Evolutionary conservation across 495 filamentous ascomycete species (phyloP).

Genomic region (Penicillium bialowiezense): DNA sequence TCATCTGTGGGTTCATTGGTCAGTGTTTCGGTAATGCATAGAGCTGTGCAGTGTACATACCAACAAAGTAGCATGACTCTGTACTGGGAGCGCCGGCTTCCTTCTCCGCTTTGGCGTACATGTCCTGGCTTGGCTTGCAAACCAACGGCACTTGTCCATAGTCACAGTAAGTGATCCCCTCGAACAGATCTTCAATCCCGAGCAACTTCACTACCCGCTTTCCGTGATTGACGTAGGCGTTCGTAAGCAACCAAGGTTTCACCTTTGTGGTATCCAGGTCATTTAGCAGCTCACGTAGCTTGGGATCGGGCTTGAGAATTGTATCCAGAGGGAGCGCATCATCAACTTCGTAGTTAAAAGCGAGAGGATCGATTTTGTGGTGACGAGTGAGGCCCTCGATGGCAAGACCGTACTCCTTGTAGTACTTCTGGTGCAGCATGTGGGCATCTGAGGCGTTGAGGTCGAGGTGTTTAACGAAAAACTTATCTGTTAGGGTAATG

Average conservation of each 20-base stretch:
- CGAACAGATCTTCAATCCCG: constrained; percentile 82
- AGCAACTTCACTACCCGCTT: constrained; percentile 77
- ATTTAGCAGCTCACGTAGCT: constrained; percentile 70
- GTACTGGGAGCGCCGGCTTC: constrained; percentile 57
- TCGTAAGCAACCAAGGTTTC: constrained; percentile 90
- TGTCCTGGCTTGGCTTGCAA: constrained; percentile 80
- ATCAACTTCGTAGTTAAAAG: constrained; percentile 92
- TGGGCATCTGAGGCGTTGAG: constrained; percentile 71
- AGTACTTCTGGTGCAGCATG: constrained; percentile 84
- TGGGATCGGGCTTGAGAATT: constrained; percentile 72
- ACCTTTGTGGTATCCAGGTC: constrained; percentile 79
- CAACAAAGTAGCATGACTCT: constrained; percentile 80
- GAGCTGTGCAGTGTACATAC: constrained; percentile 53
- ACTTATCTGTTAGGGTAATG: constrained; percentile 52
- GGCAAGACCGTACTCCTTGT: constrained; percentile 92
- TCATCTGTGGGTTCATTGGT: constrained; percentile 59
- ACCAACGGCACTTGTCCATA: constrained; percentile 65
- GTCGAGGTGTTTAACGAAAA: constrained; percentile 76
- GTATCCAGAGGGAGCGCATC: constrained; percentile 87
- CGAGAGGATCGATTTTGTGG: constrained; percentile 92
- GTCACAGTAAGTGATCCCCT: constrained; percentile 91
- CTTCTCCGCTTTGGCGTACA: constrained; percentile 76
- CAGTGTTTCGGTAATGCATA: too few relatives aligned
- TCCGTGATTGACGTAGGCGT: constrained; percentile 89
- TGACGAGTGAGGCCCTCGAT: constrained; percentile 91